Base-by-base conservation (phyloP, 139 green algal genomes). In the Tetraselmis striata region DNA sequence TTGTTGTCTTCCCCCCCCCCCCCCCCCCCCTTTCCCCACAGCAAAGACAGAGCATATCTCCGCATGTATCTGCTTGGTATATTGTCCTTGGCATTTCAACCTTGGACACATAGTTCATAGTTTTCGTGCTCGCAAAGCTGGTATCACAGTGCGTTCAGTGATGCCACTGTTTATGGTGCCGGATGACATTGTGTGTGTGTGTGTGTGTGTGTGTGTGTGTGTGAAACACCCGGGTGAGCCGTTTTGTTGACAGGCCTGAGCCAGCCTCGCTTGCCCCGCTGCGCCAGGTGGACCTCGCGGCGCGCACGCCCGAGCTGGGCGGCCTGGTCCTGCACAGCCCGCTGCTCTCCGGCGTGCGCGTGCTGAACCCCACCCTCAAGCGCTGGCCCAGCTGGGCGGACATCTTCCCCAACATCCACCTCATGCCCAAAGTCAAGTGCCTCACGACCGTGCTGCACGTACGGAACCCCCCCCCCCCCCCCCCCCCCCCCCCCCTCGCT, bases 291-390 rank as follows among this genome's bases (percentile, higher is more conserved):
- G 89, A 83, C 79, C 85, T 96, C 58, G 93, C 82, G 0, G 82
- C 92, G 1, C 75, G 86, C 29, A 78, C 81, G 31, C 80, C 85
- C 23, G 84, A 86, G 1, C 45, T 98, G 22, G 93, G 84, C 24
- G 95, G 95, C 23, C 81, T 98, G 1, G 87, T 98, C 23, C 83
- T 98, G 77, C 95, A 98, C 84, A 94, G 90, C 23, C 93, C 95
- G 1, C 89, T 98, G 45, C 81, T 96, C 24, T 96, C 91, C 29
- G 89, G 95, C 30, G 89, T 98, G 81, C 89, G 95, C 1, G 94
- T 98, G 32, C 85, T 98, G 32, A 93, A 94, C 67, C 94, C 95
- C 0, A 87, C 84, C 27, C 84, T 95, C 59, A 90, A 84, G 32
- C 89, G 86, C 31, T 97, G 94, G 93, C 94, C 92, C 0, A 27